Base-by-base conservation (phyloP, 257 asterid species). In the Craterostigma plantagineum region DNA sequence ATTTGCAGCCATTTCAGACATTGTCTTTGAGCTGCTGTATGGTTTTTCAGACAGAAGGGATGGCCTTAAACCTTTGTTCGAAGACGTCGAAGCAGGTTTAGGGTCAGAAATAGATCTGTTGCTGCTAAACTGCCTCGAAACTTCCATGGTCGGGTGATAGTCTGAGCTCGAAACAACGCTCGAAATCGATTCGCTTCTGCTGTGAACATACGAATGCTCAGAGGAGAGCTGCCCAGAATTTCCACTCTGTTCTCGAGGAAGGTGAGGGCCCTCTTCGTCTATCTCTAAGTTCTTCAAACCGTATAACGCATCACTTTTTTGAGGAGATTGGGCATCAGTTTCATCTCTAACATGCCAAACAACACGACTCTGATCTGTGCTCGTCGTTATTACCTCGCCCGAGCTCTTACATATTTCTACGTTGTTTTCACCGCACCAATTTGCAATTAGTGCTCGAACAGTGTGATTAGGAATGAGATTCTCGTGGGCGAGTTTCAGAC, bases 161-260 rank as follows among this genome's bases (percentile, higher is more conserved):
- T 90, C 98, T 18, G 68, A 53, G 68, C 93, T 83, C 42, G 99
- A 83, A 53, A 77, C 74, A 50, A 72, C 95, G 51, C 94, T 90
- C 15, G 92, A 75, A 45, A 66, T 65, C 3, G 99, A 90, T 57
- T 74, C 96, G 52, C 87, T 83, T 70, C 96, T 63, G 57, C 99
- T 90, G 63, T 90, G 96, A 33, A 65, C 70, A 58, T 77, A 79
- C 0, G 99, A 79, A 62, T 77, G 79, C 60, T 74, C 93, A 0
- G 77, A 64, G 43, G 92, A 69, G 30, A 76, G 72, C 44, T 62
- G 65, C 16, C 69, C 78, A 10, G 64, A 62, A 38, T 71, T 77
- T 51, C 56, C 73, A 15, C 45, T 53, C 58, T 61, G 66, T 48
- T 70, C 78, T 53, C 55, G 50, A 16, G 43, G 58, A 39, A 47